Base-by-base conservation (phyloP, 768 basidiomycete species). In the Podaxis rugospora region DNA sequence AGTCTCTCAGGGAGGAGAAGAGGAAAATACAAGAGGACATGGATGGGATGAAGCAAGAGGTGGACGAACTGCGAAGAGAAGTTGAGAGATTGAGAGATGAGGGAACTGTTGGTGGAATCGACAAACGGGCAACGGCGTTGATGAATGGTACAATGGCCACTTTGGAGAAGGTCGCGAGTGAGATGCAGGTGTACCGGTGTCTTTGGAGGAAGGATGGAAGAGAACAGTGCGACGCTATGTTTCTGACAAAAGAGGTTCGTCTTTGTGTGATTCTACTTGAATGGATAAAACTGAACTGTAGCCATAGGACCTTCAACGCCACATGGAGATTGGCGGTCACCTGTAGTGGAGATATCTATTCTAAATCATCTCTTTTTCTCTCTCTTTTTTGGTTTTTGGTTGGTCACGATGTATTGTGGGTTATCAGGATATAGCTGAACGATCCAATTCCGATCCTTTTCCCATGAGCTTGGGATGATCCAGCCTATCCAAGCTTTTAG, bases 141-240 rank as follows among this genome's bases (percentile, higher is more conserved):
- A 68, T 58, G 9, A 64, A 65, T 47, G 55, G 51, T 51, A 68
- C 13, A 5, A 59, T 16, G 61, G 62, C 28, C 63, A 59, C 11
- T 56, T 55, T 58, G 55, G 57, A 32, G 62, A 61, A 51, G 25
- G 58, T 56, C 6, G 62, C 61, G 35, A 67, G 59, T 9, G 70
- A 74, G 21, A 72, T 72, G 10, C 53, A 74, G 64, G 77, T 80
- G 11, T 79, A 76, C 64, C 70, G 72, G 23, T 83, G 82, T 68
- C 64, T 72, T 56, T 83, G 81, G 80, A 72, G 75, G 57, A 58
- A 64, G n/a, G 68, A 68, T 39, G 65, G 52, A 21, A 64, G 65
- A 10, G 63, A 65, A 10, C 60, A 67, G 6, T 81, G 79, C 59
- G 67, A 67, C 6, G 71, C 70, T 18, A 61, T 76, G 14, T 78